A percentile compares a stretch with the other conserved stretches of the same genome.
Evolutionary conservation across 1,284 basidiomycete genomes (phyloP).

Genomic region (Cryptococcus wingfieldii): DNA sequence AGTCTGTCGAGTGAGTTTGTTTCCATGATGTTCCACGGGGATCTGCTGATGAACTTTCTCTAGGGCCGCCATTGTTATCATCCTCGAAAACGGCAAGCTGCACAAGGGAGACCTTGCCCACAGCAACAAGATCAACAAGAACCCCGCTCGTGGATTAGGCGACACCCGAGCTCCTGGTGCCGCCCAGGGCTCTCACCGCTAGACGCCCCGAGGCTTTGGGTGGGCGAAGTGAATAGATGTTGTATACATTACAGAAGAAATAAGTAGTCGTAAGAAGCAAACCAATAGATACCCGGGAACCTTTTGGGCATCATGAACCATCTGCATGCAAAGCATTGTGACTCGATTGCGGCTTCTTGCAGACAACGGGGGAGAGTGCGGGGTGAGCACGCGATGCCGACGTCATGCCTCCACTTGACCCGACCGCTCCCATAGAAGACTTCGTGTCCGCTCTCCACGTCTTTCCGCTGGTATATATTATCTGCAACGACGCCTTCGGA

Average conservation of each 20-base stretch:
- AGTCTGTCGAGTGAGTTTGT: conserved; percentile 43
- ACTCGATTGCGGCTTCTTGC: background rate
- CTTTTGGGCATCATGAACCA: background rate
- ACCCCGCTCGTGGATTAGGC: conserved; percentile 37
- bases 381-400: background rate
- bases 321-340: background rate
- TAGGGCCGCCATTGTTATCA: conserved; percentile 43
- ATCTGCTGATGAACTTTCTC: background rate
- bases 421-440: too few relatives aligned
- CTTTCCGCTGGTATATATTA: background rate
- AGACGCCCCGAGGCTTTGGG: background rate
- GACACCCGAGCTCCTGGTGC: conserved; percentile 23
- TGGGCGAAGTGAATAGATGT: background rate
- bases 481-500: background rate
- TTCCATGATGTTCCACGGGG: too few relatives aligned
- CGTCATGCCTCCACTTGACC: too few relatives aligned
- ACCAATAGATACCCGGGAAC: background rate
- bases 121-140: conserved; percentile 31
- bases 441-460: too few relatives aligned
- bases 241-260: background rate
- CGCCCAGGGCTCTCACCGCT: conserved; percentile 24
- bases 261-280: background rate
- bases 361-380: background rate
- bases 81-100: conserved; percentile 38
- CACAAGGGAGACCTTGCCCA: conserved; percentile 30